phyloP scores from a whole-genome alignment of 2,329 filamentous ascomycete species.

The Claviceps digitariae region DNA sequence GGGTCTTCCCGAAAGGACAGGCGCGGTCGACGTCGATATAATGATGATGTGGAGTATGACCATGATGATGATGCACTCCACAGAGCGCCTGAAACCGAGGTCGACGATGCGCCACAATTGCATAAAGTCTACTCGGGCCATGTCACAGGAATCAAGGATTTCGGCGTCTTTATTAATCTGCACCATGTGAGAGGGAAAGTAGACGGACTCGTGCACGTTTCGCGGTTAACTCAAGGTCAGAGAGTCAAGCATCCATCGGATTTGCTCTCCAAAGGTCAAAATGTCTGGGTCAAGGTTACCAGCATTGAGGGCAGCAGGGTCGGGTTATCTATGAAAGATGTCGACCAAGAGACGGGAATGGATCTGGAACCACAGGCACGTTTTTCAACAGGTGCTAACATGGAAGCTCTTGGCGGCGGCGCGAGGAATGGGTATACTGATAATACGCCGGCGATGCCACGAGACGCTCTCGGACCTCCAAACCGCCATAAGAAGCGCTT shows the following conservation, averaged over 20 bases:
- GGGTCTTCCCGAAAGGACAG: conserved; percentile 18
- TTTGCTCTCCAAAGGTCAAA: conserved; percentile 63
- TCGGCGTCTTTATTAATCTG: conserved; percentile 91
- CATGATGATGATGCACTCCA: conserved; percentile 48
- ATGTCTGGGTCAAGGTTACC: conserved; percentile 83
- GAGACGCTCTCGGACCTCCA: conserved; percentile 27
- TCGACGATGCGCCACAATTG: conserved; percentile 69
- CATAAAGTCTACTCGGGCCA: conserved; percentile 84
- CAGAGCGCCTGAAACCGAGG: conserved; percentile 53
- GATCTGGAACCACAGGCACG: conserved; percentile 68
- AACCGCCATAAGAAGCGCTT: conserved; percentile 71
- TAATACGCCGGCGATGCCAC: conserved; percentile 19
- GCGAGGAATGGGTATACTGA: conserved; percentile 43
- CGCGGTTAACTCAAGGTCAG: conserved; percentile 69
- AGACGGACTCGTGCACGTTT: conserved; percentile 88
- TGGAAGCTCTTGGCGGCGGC: conserved; percentile 60
- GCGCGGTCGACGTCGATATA: conserved; percentile 25
- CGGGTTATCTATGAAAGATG: conserved; percentile 92
- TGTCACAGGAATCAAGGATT: conserved; percentile 88
- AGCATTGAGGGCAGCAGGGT: conserved; percentile 73
- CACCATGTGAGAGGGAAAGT: conserved; percentile 75
- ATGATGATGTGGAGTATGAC: conserved; percentile 27
- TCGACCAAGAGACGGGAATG: conserved; percentile 76
- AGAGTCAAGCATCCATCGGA: conserved; percentile 89
- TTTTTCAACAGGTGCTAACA: conserved; percentile 82